Evolutionary conservation across 768 basidiomycete species (phyloP), one percentile per base, ranked within the genome.

Genomic region (Coprinopsis cinerea): DNA sequence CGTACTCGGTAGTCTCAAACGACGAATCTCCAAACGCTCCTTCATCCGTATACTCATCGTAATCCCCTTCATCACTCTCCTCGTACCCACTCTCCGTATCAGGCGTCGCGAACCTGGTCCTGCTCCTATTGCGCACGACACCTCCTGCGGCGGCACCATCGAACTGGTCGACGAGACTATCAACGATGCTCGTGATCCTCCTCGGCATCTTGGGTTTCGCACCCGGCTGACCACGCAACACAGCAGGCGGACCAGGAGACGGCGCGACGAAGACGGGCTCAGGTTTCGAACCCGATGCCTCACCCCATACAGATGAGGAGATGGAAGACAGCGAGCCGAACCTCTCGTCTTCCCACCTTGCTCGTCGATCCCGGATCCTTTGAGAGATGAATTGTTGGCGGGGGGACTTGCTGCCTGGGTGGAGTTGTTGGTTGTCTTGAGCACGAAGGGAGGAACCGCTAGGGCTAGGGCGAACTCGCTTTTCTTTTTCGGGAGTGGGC

Each of bases 401-500:
- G 20, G 49, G 49, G 4, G 49, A 51, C 18, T 22, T 44, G 4
- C 18, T 41, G 11, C 48, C 48, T 11, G 44, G 44, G 32, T 28
- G 44, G 22, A 45, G 44, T 10, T 10, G 27, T 28, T 20, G 27
- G 17, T 27, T 25, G 28, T 32, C 28, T 17, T 45, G 25, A 9
- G 27, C 4, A 28, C 25, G 44, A n/a, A 45, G 28, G 4, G 25
- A 27, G 11, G 13, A n/a, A 9, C 44, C 27, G 28, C 44, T 45
- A 15, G 6, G 10, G 18, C 44, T 45, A 4, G 25, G 44, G 5
- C 44, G 44, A 18, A 45, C 5, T 7, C 44, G 25, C 28, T n/a
- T 18, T 7, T 30, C 43, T 28, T 63, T 67, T 32, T 66, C 64
- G 13, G 75, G 71, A 11, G 74, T 70, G 10, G 72, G 71, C 24